Evolutionary conservation across 2,329 filamentous ascomycete species (phyloP), one percentile per base, ranked within the genome.

Genomic region (Diaporthe batatas): DNA sequence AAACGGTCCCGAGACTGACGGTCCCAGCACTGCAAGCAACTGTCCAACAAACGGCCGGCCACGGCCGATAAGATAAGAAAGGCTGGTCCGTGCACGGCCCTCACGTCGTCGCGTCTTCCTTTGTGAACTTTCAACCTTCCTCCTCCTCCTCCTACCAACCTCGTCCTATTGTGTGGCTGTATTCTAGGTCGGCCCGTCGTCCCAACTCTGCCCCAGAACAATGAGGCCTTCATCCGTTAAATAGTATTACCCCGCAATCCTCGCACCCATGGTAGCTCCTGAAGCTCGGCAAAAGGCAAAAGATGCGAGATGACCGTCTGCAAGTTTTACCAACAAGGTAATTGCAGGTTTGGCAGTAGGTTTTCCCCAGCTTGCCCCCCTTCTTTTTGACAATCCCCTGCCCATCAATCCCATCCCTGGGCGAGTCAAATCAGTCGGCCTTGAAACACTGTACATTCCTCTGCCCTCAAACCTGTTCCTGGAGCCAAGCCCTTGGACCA

Each of bases 281-380:
- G 10, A 59, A 62, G 68, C 55, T 54, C 36, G 23, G 55, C 34
- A 54, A 54, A 62, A 62, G 58, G 58, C 39, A 62, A 62, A 65
- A 51, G 54, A 70, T 65, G 51, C 55, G 59, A 68, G 44, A 75
- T 75, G 72, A 72, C 80, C 32, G 73, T 88, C 70, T 88, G 86
- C 81, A 83, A 81, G 78, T 88, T 84, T 79, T 88, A 79, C 74
- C 81, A 84, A 81, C 85, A 87, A 78, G 87, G 87, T 72, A 83
- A 83, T 79, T 89, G 87, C 84, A 86, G 82, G 73, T 86, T 82
- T 77, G 87, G 87, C 79, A 83, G 87, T 88, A 82, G 64, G 86
- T 82, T 62, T 68, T 21, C 44, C 36, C 44, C 34, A 57, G 34
- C 51, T 44, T 62, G 34, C 12, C n/a, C 11, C 39, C 34, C 55